Percentiles rank a stretch among this genome's conserved stretches.
phyloP scores from a whole-genome alignment of 495 filamentous ascomycete genomes.

The Hamigera avellanea region DNA sequence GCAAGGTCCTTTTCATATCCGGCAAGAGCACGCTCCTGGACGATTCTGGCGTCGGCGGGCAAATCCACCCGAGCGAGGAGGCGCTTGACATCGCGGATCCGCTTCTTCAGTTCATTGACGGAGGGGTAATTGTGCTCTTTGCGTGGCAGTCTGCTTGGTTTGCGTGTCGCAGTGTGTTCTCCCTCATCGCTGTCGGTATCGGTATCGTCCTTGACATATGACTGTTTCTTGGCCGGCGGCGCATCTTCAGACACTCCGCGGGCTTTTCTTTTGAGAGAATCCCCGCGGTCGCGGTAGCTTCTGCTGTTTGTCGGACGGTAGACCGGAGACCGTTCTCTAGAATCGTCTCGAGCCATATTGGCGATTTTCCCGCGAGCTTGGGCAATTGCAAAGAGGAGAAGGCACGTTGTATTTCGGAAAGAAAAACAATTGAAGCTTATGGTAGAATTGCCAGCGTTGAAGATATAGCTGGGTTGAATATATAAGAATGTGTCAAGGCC shows the following conservation, averaged over 20 bases:
- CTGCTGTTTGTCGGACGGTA: slow-evolving; percentile 6
- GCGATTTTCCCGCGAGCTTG: background rate
- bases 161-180: too few species aligned
- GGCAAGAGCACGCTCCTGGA: slow-evolving; percentile 70
- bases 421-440: too few species aligned
- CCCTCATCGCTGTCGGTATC: background rate
- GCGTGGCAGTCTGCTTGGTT: background rate
- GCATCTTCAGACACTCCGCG: slow-evolving; percentile 16
- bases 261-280: slow-evolving; percentile 20
- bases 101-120: slow-evolving; percentile 40
- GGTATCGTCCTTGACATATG: slow-evolving; percentile 5
- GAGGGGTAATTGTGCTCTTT: slow-evolving; percentile 14
- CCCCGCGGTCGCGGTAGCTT: slow-evolving; percentile 6
- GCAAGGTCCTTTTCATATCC: slow-evolving; percentile 64
- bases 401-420: too few species aligned
- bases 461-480: too few species aligned
- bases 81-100: slow-evolving; percentile 40
- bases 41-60: slow-evolving; percentile 61
- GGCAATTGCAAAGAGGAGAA: background rate
- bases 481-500: too few species aligned
- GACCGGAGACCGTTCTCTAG: background rate
- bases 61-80: slow-evolving; percentile 52
- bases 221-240: slow-evolving; percentile 14
- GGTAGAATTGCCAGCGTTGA: too few species aligned
- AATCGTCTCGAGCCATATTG: slow-evolving; percentile 7